phyloP scores from a whole-genome alignment of 495 filamentous ascomycete genomes.

The Staphylotrichum longicolle region DNA sequence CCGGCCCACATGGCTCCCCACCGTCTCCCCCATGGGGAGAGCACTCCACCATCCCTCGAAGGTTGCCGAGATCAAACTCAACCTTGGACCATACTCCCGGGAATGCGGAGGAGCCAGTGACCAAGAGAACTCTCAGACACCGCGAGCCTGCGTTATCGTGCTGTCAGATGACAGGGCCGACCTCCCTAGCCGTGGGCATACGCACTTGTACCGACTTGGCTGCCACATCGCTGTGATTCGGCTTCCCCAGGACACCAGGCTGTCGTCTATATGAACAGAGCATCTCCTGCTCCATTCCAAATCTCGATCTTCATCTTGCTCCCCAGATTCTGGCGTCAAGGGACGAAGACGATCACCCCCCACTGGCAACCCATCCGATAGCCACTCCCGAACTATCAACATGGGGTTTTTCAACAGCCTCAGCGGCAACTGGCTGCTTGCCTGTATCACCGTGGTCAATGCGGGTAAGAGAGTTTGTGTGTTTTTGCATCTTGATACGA shows the following conservation, averaged over 20 bases:
- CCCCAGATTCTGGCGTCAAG: background rate
- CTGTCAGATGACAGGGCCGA: slow-evolving; percentile 10
- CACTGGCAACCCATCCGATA: too few relatives aligned
- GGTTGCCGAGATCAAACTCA: background rate
- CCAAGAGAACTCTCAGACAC: background rate
- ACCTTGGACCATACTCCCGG: background rate
- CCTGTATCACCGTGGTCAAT: slow-evolving; percentile 14
- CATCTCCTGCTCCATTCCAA: background rate
- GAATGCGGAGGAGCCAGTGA: background rate
- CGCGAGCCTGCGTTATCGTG: background rate
- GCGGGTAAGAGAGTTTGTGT: background rate
- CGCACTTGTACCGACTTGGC: slow-evolving; percentile 5
- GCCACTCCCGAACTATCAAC: background rate
- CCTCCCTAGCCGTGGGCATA: background rate
- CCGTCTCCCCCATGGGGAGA: slow-evolving; percentile 8
- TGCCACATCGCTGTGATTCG: background rate
- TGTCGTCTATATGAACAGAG: slow-evolving; percentile 5
- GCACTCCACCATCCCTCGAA: background rate
- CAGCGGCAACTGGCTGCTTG: slow-evolving; percentile 14
- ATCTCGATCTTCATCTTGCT: background rate
- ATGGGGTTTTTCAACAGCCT: slow-evolving; percentile 15
- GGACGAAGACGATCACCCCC: background rate
- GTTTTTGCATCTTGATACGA: background rate
- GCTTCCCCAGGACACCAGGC: background rate
- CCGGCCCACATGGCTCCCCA: slow-evolving; percentile 10